Evolutionary conservation across 2,329 filamentous ascomycete species (phyloP), one percentile per base, ranked within the genome.

Genomic region (Pestalotiopsis sp.): DNA sequence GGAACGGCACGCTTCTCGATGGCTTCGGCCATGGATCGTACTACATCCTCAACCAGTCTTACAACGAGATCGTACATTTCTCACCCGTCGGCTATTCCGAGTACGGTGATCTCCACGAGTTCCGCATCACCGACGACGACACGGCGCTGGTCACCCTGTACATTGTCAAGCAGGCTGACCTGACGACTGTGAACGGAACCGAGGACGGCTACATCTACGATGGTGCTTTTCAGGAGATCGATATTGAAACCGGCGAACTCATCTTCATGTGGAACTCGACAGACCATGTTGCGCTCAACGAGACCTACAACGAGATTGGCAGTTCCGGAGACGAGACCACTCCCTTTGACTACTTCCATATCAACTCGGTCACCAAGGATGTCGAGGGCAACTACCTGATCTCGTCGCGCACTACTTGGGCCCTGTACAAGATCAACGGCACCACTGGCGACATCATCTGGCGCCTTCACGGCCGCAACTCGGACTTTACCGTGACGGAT

Each of bases 271-370:
- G 72, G 73, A 72, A 68, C 38, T 68, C 72, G 1, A 31, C 71
- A 17, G 64, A 70, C 56, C 68, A 75, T 20, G 65, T 71, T 2
- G 41, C 66, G 4, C 20, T 73, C 14, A 64, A 56, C 59, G 69
- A 72, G 52, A 70, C 66, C 4, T 27, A 73, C 23, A 68, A 70
- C 17, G 66, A 67, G 60, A 67, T 72, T 59, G 69, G 66, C 1
- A 71, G 68, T 63, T 69, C 70, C 5, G 73, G 73, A 63, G 70
- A 72, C 59, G 71, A 72, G 59, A 68, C 68, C 13, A 67, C 68
- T 20, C 70, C 73, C 0, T 82, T 78, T 66, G 81, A 82, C 71
- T 81, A 77, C 65, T 80, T 79, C 68, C 80, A 82, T 71, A 74
- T 82, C 68, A 82, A 81, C 72, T 80, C 78, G 45, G 68, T 80